These are phyloP conservation scores for Solanum sejunctum DNA, from an alignment of 257 asterid genomes.

Conservation along the genomic window DNA sequence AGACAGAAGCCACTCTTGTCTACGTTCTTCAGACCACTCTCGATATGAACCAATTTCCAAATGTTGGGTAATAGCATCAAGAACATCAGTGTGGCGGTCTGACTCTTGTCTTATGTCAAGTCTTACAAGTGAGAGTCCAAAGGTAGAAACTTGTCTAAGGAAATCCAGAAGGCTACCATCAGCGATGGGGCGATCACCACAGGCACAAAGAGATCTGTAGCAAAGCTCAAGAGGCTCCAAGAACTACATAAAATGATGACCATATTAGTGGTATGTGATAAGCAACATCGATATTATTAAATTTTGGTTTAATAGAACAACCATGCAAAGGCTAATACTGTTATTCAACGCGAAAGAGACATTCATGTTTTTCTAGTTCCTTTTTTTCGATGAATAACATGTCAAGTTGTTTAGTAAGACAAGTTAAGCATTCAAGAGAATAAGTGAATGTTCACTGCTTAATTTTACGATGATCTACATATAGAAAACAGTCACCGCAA, in stretches of 20 bases:
- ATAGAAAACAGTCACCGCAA: neutral
- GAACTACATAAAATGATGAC: conserved; percentile 13
- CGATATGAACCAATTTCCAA: conserved; percentile 34
- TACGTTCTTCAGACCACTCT: conserved; percentile 37
- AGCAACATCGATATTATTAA: neutral
- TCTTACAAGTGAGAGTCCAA: conserved; percentile 41
- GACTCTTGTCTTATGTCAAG: conserved; percentile 44
- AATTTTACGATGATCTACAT: neutral
- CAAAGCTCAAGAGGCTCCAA: conserved; percentile 43
- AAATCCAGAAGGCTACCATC: conserved; percentile 45
- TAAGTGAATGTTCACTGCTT: neutral
- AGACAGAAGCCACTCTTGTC: conserved; percentile 41
- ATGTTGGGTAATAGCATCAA: conserved; percentile 32
- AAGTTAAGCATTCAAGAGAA: neutral
- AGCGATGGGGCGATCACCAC: conserved; percentile 37
- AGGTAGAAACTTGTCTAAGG: conserved; percentile 43
- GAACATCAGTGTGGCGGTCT: conserved; percentile 36
- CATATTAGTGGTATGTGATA: neutral
- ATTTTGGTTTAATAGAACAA: neutral
- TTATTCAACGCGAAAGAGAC: neutral
- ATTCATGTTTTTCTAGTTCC: neutral
- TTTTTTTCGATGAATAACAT: neutral
- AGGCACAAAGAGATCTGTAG: conserved; percentile 38
- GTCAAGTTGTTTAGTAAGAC: neutral
- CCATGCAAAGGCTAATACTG: neutral